Percentiles rank a stretch among this genome's conserved stretches.
phyloP scores from a whole-genome alignment of 2,329 filamentous ascomycete species.

The Xylaria sp. region DNA sequence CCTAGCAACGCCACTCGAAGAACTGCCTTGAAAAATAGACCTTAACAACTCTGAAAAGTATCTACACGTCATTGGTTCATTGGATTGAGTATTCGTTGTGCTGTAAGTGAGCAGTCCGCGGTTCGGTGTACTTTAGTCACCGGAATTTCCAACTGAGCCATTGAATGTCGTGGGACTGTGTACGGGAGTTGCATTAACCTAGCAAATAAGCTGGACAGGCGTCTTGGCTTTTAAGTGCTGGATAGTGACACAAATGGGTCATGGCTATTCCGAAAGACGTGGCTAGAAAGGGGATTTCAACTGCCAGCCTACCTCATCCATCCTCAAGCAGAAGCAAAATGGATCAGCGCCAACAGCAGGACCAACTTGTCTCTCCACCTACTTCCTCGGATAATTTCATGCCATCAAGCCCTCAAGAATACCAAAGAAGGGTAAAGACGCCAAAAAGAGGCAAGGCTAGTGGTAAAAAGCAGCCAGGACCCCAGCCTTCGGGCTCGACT shows the following conservation, averaged over 20 bases:
- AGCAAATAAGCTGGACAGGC: no score
- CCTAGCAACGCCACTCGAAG: neutral
- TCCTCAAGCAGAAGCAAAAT: neutral
- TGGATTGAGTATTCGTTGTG: neutral
- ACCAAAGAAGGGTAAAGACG: neutral
- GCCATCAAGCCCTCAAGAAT: conserved; percentile 3
- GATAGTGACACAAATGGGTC: no score
- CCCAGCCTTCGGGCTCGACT: neutral
- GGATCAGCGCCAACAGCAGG: neutral
- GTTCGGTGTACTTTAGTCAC: neutral
- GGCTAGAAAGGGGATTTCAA: neutral
- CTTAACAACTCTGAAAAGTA: neutral
- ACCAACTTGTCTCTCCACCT: conserved; percentile 12
- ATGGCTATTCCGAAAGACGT: no score
- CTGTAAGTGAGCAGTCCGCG: neutral
- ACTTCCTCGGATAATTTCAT: conserved; percentile 2
- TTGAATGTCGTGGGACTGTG: neutral
- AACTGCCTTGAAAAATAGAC: neutral
- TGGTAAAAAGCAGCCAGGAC: neutral
- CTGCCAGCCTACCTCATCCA: neutral
- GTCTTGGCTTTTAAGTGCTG: no score
- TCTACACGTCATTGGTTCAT: neutral
- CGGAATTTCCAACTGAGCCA: neutral
- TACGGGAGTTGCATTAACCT: no score
- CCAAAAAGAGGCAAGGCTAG: neutral